Percentiles rank a stretch among this genome's conserved stretches.
Evolutionary conservation across 495 filamentous ascomycete genomes (phyloP).

Genomic region (Xylaria acuta): DNA sequence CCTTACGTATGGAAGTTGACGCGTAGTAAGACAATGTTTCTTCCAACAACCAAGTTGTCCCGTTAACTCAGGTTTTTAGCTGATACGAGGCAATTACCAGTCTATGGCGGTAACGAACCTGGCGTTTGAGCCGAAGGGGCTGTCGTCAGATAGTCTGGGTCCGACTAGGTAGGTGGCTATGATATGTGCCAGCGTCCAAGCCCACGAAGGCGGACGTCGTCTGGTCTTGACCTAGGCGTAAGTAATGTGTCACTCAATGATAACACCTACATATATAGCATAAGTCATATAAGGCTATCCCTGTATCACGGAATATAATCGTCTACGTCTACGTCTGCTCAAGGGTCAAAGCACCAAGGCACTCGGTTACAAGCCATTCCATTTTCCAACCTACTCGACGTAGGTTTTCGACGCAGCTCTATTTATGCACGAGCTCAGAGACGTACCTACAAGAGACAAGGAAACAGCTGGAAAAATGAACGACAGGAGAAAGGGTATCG

Average conservation of each 20-base stretch:
- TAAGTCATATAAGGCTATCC: too few species aligned
- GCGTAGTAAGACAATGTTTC: neutral
- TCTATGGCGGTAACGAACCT: neutral
- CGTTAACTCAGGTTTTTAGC: neutral
- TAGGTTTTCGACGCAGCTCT: neutral
- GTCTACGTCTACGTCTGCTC: neutral
- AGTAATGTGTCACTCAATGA: neutral
- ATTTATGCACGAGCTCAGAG: neutral
- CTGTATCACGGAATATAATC: neutral
- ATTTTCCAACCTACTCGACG: neutral
- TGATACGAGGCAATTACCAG: neutral
- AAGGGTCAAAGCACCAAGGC: neutral
- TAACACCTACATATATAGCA: neutral
- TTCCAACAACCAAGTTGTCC: neutral
- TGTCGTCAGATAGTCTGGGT: neutral
- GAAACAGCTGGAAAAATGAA: neutral
- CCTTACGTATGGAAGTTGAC: neutral
- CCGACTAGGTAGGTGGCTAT: neutral
- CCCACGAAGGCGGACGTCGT: neutral
- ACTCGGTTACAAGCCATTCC: neutral
- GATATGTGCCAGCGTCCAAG: neutral
- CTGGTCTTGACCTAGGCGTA: neutral
- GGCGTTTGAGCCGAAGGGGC: neutral
- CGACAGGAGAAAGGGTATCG: constrained; percentile 21
- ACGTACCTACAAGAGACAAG: neutral